Conservation (phyloP, 2,329 filamentous ascomycete species). For the Monosporascus ibericus region DNA sequence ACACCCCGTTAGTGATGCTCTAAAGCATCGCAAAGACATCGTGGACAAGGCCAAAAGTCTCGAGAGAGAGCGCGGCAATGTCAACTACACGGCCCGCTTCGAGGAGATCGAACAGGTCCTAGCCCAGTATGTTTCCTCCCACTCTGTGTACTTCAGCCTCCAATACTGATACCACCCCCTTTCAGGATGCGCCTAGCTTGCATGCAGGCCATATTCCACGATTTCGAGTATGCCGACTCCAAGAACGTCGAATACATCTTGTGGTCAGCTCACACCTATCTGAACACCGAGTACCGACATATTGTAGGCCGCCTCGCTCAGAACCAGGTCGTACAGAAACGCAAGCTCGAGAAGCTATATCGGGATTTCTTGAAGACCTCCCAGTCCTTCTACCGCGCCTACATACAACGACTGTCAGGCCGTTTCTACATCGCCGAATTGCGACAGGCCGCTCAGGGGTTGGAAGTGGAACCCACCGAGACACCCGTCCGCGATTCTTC, state of each 20-base stretch:
- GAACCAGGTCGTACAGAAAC: constrained; percentile 54
- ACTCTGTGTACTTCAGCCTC: background rate
- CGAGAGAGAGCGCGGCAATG: constrained; percentile 22
- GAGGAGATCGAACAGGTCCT: constrained; percentile 25
- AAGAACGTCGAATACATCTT: constrained; percentile 64
- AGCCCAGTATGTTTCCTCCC: constrained; percentile 22
- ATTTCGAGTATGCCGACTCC: constrained; percentile 60
- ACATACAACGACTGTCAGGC: constrained; percentile 69
- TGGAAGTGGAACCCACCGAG: constrained; percentile 37
- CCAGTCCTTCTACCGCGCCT: constrained; percentile 82
- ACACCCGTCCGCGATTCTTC: constrained; percentile 38
- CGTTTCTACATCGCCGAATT: constrained; percentile 50
- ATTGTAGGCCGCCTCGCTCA: constrained; percentile 51
- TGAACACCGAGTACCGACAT: constrained; percentile 74
- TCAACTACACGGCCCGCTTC: constrained; percentile 24
- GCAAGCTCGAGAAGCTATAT: constrained; percentile 78
- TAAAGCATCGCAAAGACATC: constrained; percentile 23
- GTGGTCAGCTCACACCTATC: constrained; percentile 72
- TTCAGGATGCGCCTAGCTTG: constrained; percentile 64
- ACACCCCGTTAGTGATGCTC: constrained; percentile 17
- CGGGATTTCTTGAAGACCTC: constrained; percentile 79
- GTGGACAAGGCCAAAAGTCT: constrained; percentile 13
- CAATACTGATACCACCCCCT: constrained; percentile 6
- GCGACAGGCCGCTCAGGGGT: constrained; percentile 35
- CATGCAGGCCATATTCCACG: constrained; percentile 64